Evolutionary conservation across 2,329 filamentous ascomycete species (phyloP).

Genomic region (Penicillium decumbens): DNA sequence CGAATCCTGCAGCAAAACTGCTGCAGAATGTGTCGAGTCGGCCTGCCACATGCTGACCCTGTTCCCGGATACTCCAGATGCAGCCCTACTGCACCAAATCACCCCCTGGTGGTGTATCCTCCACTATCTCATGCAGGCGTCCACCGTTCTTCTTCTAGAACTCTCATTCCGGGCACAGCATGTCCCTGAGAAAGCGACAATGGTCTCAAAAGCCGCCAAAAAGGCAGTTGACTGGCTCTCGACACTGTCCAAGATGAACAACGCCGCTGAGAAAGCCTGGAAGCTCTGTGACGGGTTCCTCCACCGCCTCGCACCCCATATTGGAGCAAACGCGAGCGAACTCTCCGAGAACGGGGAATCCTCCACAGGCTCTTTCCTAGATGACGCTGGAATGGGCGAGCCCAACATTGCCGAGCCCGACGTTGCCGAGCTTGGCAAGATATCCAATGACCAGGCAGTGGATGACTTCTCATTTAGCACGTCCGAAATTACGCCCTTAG

Average conservation of each 20-base stretch:
- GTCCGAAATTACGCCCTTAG: slow-evolving; percentile 11
- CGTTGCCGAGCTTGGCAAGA: slow-evolving; percentile 8
- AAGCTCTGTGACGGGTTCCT: slow-evolving; percentile 37
- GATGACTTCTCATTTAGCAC: slow-evolving; percentile 21
- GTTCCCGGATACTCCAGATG: slow-evolving; percentile 40
- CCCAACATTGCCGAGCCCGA: slow-evolving; percentile 17
- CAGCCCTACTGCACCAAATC: slow-evolving; percentile 34
- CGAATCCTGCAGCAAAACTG: slow-evolving; percentile 38
- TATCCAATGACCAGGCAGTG: slow-evolving; percentile 7
- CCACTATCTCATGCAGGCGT: slow-evolving; percentile 45
- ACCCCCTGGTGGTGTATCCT: slow-evolving; percentile 45
- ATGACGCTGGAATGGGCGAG: slow-evolving; percentile 12
- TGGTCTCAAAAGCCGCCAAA: slow-evolving; percentile 33
- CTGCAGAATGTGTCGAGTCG: slow-evolving; percentile 41
- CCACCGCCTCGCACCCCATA: slow-evolving; percentile 30
- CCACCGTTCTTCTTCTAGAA: slow-evolving; percentile 43
- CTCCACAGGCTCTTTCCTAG: slow-evolving; percentile 16
- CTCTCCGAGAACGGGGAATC: slow-evolving; percentile 25
- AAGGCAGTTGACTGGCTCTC: slow-evolving; percentile 36
- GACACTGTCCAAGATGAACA: slow-evolving; percentile 28
- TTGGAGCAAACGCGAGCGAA: slow-evolving; percentile 30
- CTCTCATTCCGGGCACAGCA: slow-evolving; percentile 42
- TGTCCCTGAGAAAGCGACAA: slow-evolving; percentile 39
- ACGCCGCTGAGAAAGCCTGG: slow-evolving; percentile 32
- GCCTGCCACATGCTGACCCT: slow-evolving; percentile 40